These are phyloP conservation scores for Dothideomycetidae sp. DNA, from an alignment of 2,329 filamentous ascomycete genomes.

Conservation along the genomic window DNA sequence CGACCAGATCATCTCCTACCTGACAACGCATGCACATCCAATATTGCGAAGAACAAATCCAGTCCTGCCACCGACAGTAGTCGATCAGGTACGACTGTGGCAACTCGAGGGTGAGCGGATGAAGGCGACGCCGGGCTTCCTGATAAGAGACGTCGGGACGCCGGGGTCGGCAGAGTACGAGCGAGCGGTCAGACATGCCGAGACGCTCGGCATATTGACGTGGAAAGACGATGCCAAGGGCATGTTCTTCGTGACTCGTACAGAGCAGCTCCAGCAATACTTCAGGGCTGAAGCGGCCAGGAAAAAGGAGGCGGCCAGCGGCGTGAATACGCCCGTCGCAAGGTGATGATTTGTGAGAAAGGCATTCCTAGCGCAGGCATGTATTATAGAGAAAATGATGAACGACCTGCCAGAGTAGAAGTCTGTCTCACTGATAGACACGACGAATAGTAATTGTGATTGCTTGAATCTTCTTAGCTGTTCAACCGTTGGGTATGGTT, in stretches of 20 bases:
- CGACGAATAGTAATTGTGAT: too few species aligned
- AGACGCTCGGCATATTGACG: constrained; percentile 76
- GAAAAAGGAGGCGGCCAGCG: constrained; percentile 20
- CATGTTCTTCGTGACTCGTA: constrained; percentile 82
- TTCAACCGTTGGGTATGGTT: too few species aligned
- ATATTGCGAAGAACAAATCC: constrained; percentile 70
- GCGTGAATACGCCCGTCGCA: constrained; percentile 1
- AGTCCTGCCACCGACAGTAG: constrained; percentile 82
- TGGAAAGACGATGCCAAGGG: constrained; percentile 71
- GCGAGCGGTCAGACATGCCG: constrained; percentile 59
- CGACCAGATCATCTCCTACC: constrained; percentile 88
- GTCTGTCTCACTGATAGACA: too few species aligned
- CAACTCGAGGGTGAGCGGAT: constrained; percentile 94
- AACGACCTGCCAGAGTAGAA: too few species aligned
- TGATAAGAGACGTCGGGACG: constrained; percentile 78
- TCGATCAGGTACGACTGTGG: constrained; percentile 95
- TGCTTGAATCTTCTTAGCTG: too few species aligned
- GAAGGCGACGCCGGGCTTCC: constrained; percentile 65
- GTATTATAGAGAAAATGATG: too few species aligned
- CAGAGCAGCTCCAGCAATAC: constrained; percentile 77
- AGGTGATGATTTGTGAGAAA: too few species aligned
- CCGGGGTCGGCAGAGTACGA: constrained; percentile 42
- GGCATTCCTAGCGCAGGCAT: too few species aligned
- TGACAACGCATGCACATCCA: constrained; percentile 83
- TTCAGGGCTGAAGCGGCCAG: constrained; percentile 43